Conservation (phyloP, 164 flowering plant species). For the Litsea cubeba region DNA sequence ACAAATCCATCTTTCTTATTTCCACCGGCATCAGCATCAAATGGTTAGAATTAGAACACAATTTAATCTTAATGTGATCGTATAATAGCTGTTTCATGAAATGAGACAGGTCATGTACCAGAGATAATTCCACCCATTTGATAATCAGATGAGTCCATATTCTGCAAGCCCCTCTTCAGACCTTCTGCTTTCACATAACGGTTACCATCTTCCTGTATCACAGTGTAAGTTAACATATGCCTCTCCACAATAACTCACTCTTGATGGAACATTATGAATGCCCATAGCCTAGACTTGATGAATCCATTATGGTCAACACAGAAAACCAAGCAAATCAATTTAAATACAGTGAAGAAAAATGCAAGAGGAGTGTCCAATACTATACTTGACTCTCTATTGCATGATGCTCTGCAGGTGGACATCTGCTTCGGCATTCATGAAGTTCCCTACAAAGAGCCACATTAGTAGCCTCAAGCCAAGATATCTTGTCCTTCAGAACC, state of each 20-base stretch:
- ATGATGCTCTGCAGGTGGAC: conserved; percentile 36
- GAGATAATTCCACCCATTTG: conserved; percentile 56
- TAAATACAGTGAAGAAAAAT: neutral
- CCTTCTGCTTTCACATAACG: conserved; percentile 56
- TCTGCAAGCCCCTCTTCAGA: conserved; percentile 67
- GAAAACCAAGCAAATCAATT: neutral
- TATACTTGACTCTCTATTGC: conserved; percentile 53
- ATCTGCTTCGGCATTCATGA: conserved; percentile 64
- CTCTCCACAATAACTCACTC: conserved; percentile 2
- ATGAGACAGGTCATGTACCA: conserved; percentile 31
- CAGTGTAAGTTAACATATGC: conserved; percentile 4
- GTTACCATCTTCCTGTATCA: conserved; percentile 45
- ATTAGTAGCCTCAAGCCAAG: conserved; percentile 94
- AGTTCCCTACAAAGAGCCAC: conserved; percentile 83
- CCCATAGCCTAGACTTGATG: neutral
- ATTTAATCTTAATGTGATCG: neutral
- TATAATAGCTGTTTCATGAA: conserved; percentile 1
- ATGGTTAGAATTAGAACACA: neutral
- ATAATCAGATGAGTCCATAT: conserved; percentile 68
- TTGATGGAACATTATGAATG: conserved; percentile 4
- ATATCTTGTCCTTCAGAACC: conserved; percentile 84
- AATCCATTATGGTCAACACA: conserved; percentile 1
- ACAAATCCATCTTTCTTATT: conserved; percentile 2
- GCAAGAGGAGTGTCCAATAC: neutral
- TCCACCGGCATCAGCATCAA: neutral